Evolutionary conservation across 2,329 filamentous ascomycete genomes (phyloP), one percentile per base, ranked within the genome.

Genomic region (Lachnellula subtilissima): DNA sequence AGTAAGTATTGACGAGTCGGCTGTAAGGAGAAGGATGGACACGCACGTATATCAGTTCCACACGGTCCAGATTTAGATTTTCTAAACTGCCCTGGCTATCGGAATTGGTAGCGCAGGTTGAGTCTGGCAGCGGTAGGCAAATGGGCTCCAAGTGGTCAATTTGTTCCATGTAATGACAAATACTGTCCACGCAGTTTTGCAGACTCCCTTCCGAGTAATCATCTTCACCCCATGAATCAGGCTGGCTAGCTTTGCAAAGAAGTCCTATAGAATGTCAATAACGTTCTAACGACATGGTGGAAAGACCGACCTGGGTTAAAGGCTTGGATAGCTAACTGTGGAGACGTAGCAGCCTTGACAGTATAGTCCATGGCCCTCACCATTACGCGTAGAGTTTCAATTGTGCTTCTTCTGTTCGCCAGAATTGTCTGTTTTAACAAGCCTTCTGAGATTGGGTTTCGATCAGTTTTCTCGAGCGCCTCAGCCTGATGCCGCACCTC

Each of bases 21-120:
- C 42, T 45, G 19, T 4, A 23, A 19, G 11, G 42, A 23, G 11
- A 48, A n/a, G 23, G 28, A 14, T 32, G 12, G 45, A 14, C 28
- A 57, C 62, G 49, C 50, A 68, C 65, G 39, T 56, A 37, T 36
- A 61, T 60, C 53, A 67, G 58, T 48, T 67, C 61, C 39, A 60
- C 40, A 22, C 59, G 55, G 25, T 55, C 56, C 32, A 61, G 53
- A 35, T 55, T 43, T 22, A 59, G 43, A 36, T 32, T 51, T 14
- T 59, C 61, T 32, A 60, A 53, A 53, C 63, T 66, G 15, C 55
- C 65, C 52, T 68, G 65, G 42, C 65, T 68, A 39, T 68, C 65
- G 45, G 52, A 56, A 19, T 62, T 57, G 39, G 48, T 51, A 9
- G 37, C 19, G 28, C 5, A 17, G 14, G 22, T 48, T 22, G 17